phyloP scores from a whole-genome alignment of 148 eudicot genomes.

The Amaranthus hypochondriacus region DNA sequence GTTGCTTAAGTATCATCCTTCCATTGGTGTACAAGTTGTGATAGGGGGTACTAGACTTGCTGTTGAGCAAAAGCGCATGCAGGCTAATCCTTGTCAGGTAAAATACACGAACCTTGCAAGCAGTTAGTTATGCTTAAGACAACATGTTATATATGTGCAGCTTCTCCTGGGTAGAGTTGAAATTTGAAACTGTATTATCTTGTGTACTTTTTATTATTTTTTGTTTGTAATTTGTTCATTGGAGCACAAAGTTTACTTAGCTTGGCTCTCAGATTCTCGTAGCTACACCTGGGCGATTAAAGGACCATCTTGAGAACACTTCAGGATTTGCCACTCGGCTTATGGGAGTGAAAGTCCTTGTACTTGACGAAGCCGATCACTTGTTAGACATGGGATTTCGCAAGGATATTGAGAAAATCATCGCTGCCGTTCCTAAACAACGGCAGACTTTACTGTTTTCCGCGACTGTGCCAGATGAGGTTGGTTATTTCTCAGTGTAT shows the following conservation, averaged over 20 bases:
- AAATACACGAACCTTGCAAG: conserved; percentile 14
- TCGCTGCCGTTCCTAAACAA: conserved; percentile 90
- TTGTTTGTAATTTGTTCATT: neutral
- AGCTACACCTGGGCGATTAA: conserved; percentile 96
- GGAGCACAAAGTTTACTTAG: conserved; percentile 15
- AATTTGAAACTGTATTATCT: neutral
- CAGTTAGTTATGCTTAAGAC: too few relatives aligned
- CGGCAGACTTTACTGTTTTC: conserved; percentile 93
- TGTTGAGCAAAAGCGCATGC: conserved; percentile 82
- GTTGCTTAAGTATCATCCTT: conserved; percentile 82
- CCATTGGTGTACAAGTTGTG: conserved; percentile 92
- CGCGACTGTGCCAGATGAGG: conserved; percentile 85
- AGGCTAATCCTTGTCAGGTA: conserved; percentile 92
- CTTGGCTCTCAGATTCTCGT: conserved; percentile 66
- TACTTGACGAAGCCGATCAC: conserved; percentile 99
- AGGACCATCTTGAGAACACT: conserved; percentile 89
- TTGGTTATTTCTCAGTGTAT: conserved; percentile 25
- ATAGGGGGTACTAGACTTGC: conserved; percentile 91
- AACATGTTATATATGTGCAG: neutral
- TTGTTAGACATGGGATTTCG: conserved; percentile 97
- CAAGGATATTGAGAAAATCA: conserved; percentile 75
- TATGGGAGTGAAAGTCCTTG: conserved; percentile 91
- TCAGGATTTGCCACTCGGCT: conserved; percentile 84
- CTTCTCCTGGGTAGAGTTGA: neutral
- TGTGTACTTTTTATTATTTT: neutral